A percentile compares a stretch with the other conserved stretches of the same genome.
Conservation (phyloP, 306 rosid genomes). For the Fragaria vesca region DNA sequence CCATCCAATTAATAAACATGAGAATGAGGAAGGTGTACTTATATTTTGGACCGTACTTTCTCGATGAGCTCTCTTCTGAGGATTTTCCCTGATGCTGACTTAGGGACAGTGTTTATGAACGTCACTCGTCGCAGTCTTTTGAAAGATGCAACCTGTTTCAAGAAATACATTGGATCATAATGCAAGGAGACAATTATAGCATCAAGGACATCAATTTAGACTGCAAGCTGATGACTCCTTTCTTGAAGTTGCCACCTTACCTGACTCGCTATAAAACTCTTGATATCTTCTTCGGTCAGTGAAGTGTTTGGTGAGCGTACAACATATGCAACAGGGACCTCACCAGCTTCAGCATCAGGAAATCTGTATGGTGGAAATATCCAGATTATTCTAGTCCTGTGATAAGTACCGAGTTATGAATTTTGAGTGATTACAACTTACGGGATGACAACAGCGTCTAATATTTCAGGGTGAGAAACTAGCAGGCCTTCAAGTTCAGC, state of each 20-base stretch:
- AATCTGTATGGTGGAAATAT: slow-evolving; percentile 35
- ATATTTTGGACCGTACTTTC: slow-evolving; percentile 68
- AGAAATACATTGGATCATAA: background rate
- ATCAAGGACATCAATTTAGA: background rate
- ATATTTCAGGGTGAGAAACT: slow-evolving; percentile 86
- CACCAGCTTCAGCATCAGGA: slow-evolving; percentile 95
- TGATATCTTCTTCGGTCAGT: slow-evolving; percentile 65
- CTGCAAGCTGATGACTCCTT: background rate
- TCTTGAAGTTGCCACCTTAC: slow-evolving; percentile 29
- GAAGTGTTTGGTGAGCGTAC: slow-evolving; percentile 72
- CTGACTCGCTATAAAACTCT: slow-evolving; percentile 66
- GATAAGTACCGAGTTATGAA: background rate
- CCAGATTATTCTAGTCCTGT: background rate
- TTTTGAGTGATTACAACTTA: slow-evolving; percentile 35
- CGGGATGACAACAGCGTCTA: slow-evolving; percentile 97
- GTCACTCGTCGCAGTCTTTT: slow-evolving; percentile 77
- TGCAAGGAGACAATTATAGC: background rate
- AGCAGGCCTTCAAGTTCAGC: slow-evolving; percentile 95
- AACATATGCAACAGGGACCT: slow-evolving; percentile 79
- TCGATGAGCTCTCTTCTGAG: slow-evolving; percentile 83
- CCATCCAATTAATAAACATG: background rate
- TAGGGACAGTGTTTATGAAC: slow-evolving; percentile 71
- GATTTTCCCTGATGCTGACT: slow-evolving; percentile 80
- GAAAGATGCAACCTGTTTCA: slow-evolving; percentile 75
- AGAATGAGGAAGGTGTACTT: background rate